Evolutionary conservation across 352 stramenopile genomes (phyloP), one percentile per base, ranked within the genome.

Genomic region (Phytophthora agathidicida): DNA sequence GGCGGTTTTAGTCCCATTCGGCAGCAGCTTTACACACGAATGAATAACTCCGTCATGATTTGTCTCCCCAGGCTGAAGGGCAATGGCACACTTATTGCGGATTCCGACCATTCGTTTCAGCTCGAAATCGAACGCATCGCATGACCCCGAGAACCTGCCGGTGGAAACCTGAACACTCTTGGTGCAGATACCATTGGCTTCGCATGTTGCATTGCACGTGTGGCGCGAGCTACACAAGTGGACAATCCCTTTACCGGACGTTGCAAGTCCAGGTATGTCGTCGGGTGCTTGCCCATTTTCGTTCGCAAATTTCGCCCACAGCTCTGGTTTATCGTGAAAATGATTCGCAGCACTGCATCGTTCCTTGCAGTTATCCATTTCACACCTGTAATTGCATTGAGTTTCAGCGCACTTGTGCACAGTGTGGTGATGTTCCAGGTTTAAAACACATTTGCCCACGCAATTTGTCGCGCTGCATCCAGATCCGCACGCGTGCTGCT

Each of bases 61-160:
- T 26, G 20, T 49, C 8, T 70, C 8, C 0, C 60, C 57, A 5
- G 65, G 50, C 10, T 50, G 14, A 26, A 81, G 35, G 2, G 66
- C 31, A 30, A 71, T 58, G 0, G 32, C 45, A 43, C 71, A 80
- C 16, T 73, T 68, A 43, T 73, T 73, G 11, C 67, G 68, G 3
- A 65, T 33, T 38, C 59, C 56, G 17, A 75, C 33, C 71, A 84
- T 84, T 47, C 65, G 46, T 33, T 81, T 70, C 1, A 66, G 22
- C 9, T 67, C 60, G 17, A 71, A 84, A 17, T 74, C 49, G 54
- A 83, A 84, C 1, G 43, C 61, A n/a, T 73, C 54, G 17, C 49
- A 53, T 10, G 36, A 35, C 1, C 74, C 74, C 16, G 31, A 43
- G 49, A 84, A 84, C 11, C 65, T 68, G 14, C 38, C 51, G 5